These are phyloP conservation scores for Aphanomyces invadans DNA, from an alignment of 352 stramenopile genomes.

Conservation along the genomic window DNA sequence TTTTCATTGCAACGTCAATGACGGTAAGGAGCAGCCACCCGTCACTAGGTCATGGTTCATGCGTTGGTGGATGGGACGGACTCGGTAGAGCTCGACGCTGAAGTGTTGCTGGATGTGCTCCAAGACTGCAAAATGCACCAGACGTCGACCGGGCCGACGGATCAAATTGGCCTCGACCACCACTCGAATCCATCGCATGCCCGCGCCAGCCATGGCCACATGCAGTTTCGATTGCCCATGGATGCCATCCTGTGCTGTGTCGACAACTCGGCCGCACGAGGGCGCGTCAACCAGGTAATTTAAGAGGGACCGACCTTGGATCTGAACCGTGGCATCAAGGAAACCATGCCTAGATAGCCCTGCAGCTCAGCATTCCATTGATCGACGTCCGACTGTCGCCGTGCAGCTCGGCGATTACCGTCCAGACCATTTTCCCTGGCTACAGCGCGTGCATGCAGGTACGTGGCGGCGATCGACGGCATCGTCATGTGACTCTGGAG, in stretches of 20 bases:
- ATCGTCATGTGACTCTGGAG: too few species aligned
- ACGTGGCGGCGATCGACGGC: too few species aligned
- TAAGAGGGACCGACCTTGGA: neutral
- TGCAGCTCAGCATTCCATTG: slow-evolving; percentile 13
- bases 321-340: too few species aligned
- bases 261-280: neutral
- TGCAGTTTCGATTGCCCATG: slow-evolving; percentile 6
- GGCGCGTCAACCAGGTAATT: slow-evolving; percentile 4
- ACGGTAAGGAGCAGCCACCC: too few species aligned
- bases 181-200: neutral
- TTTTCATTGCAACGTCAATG: neutral
- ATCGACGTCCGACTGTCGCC: slow-evolving; percentile 5
- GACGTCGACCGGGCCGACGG: neutral
- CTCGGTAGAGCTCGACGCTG: slow-evolving; percentile 1
- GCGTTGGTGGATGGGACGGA: neutral
- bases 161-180: neutral
- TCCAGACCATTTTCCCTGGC: slow-evolving; percentile 9
- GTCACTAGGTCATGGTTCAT: too few species aligned
- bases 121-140: slow-evolving; percentile 8
- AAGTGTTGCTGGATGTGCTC: neutral
- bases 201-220: too few species aligned
- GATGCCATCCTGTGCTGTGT: slow-evolving; percentile 7
- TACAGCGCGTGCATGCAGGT: slow-evolving; percentile 9
- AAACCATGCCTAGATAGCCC: neutral
- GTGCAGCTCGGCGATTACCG: slow-evolving; percentile 1